These are phyloP conservation scores for Ophiostoma angusticollis DNA, from an alignment of 2,329 filamentous ascomycete species.

Conservation along the genomic window DNA sequence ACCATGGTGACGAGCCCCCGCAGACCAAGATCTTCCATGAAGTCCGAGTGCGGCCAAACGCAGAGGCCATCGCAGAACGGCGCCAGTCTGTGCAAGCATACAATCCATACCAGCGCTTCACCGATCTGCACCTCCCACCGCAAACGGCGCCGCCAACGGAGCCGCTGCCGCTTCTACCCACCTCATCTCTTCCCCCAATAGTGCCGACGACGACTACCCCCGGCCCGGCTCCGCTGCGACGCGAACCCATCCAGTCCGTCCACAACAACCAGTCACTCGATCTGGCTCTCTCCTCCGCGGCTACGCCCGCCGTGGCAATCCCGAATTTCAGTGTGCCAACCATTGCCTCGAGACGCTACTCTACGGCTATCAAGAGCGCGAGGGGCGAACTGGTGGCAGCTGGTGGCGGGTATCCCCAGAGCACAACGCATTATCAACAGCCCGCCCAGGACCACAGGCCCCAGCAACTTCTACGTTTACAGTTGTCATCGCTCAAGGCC, in stretches of 20 bases:
- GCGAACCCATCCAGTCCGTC: neutral
- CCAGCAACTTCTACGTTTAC: too few species aligned
- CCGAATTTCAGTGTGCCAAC: constrained; percentile 44
- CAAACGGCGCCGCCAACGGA: constrained; percentile 12
- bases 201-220: neutral
- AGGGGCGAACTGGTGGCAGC: too few species aligned
- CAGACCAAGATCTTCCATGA: constrained; percentile 19
- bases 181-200: neutral
- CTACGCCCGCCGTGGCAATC: constrained; percentile 14
- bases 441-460: too few species aligned
- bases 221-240: neutral
- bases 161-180: neutral
- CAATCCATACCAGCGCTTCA: constrained; percentile 22
- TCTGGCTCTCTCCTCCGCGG: neutral
- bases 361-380: too few species aligned
- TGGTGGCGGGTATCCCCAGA: too few species aligned
- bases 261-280: neutral
- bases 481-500: constrained; percentile 2
- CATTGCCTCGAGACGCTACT: constrained; percentile 31
- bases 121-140: constrained; percentile 25
- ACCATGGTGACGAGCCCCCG: constrained; percentile 22
- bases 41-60: constrained; percentile 36
- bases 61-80: constrained; percentile 36
- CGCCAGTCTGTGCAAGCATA: constrained; percentile 38
- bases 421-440: too few species aligned